These are phyloP conservation scores for Logfia minima DNA, from an alignment of 129 eudicot species.

Conservation along the genomic window DNA sequence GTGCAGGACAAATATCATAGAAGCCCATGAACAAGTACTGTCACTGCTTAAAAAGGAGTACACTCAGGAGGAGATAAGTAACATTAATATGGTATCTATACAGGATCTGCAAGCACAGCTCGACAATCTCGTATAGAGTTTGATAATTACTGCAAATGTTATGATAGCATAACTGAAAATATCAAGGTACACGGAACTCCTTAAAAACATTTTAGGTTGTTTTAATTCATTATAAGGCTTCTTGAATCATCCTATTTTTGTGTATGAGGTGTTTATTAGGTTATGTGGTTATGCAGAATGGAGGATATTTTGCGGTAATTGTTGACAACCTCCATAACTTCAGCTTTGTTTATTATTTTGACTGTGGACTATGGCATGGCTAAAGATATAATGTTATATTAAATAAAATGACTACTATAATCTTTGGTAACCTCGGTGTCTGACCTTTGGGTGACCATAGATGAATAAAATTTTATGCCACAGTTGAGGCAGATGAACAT, in stretches of 20 bases:
- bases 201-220: not conserved
- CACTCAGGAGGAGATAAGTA: conserved; percentile 59
- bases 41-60: conserved; percentile 69
- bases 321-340: not conserved
- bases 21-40: conserved; percentile 79
- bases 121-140: conserved; percentile 49
- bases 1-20: conserved; percentile 88
- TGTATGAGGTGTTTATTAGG: not conserved
- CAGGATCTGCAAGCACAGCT: conserved; percentile 79
- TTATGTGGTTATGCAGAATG: not conserved
- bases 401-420: too few species aligned
- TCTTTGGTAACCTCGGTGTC: not conserved
- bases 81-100: conserved; percentile 62
- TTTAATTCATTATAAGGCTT: not conserved
- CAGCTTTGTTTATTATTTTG: not conserved
- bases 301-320: not conserved
- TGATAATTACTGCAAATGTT: not conserved
- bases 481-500: not conserved
- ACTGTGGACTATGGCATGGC: not conserved
- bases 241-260: not conserved
- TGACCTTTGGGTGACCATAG: not conserved
- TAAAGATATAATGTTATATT: not conserved
- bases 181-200: not conserved
- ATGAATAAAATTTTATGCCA: not conserved
- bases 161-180: not conserved